A percentile compares a stretch with the other conserved stretches of the same genome.
Evolutionary conservation across 2,329 filamentous ascomycete species (phyloP).

Genomic region (Seiridium unicorne): DNA sequence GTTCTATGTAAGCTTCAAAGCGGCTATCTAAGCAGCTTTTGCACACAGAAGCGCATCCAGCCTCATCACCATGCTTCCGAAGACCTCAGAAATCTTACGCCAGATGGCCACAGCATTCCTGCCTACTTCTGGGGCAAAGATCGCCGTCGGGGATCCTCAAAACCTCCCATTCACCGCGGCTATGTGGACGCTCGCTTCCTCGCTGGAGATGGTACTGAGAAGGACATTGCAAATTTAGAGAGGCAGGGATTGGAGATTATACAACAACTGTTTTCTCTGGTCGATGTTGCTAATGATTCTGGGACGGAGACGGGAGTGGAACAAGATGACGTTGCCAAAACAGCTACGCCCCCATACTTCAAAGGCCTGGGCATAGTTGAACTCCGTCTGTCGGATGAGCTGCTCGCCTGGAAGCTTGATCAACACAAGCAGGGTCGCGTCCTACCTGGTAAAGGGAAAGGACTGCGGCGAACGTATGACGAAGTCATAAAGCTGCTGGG

Average conservation of each 20-base stretch:
- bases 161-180: background rate
- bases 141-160: background rate
- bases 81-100: background rate
- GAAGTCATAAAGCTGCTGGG: slow-evolving; percentile 2
- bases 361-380: background rate
- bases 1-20: no score
- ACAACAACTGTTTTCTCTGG: background rate
- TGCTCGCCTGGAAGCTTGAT: background rate
- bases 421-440: background rate
- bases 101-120: background rate
- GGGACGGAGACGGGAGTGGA: background rate
- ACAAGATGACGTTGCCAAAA: background rate
- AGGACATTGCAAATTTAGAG: background rate
- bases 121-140: background rate
- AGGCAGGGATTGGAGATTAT: background rate
- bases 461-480: background rate
- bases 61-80: background rate
- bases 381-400: background rate
- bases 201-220: background rate
- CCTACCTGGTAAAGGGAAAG: slow-evolving; percentile 7
- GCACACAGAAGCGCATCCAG: background rate
- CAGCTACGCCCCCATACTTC: background rate
- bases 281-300: background rate
- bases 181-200: background rate
- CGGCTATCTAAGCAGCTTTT: no score